Base-by-base conservation (phyloP, 2,329 filamentous ascomycete species). In the Aspergillus ibericus region DNA sequence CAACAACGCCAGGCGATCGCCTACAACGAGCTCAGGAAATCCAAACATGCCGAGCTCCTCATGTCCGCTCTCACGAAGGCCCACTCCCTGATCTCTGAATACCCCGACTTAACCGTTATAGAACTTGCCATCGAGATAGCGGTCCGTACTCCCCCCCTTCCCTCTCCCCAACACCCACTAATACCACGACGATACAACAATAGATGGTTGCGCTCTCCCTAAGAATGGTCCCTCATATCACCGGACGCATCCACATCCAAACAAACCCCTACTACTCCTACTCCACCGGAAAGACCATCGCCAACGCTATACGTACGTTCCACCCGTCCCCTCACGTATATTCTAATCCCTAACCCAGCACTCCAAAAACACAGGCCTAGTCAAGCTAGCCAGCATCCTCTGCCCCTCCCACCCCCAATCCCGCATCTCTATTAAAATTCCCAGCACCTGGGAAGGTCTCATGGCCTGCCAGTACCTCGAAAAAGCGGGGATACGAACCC, bases 391-490 rank as follows among this genome's bases (percentile, higher is more conserved):
- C 67, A 72, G 74, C 48, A 68, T 75, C 48, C 63, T 84, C 12
- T 75, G 77, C 3, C 77, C 79, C 0, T 61, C 63, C 1, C 78
- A 84, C 53, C 77, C 83, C 55, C 62, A 71, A 2, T 75, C 76
- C 8, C 77, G 85, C 29, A 74, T 88, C 25, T 87, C 83, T 61
- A 85, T 88, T 73, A 88, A 88, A 66, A 82, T 89, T 40, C 83
- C 85, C 0, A 78, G 81, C 7, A 88, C 85, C 0, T 88, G 83
- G 81, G 85, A 88, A 65, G 86, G 86, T 1, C 74, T 89, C 13
- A 78, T 82, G 63, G 86, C 86, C 1, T 88, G 85, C 59, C 78
- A 77, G 3, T 73, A 75, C 4, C 75, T 89, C 4, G 81, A 88
- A 65, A 63, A 69, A 15, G 72, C 77, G 9, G 83, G 83, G 1